These are phyloP conservation scores for Phytophthora quininea DNA, from an alignment of 352 stramenopile genomes.

Conservation along the genomic window DNA sequence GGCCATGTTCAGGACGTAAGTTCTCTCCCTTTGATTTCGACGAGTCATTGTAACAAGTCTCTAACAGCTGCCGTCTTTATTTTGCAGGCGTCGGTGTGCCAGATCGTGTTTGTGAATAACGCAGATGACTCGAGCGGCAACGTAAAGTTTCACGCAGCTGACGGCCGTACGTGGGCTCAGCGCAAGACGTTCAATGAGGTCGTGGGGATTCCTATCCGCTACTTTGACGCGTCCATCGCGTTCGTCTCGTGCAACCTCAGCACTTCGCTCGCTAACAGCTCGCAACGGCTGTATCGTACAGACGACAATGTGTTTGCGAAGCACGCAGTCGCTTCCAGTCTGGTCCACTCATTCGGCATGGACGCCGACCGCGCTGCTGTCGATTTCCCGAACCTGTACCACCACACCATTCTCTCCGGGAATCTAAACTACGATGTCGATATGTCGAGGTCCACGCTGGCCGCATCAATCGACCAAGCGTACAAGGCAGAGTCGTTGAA, in stretches of 20 bases:
- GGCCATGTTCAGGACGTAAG: constrained; percentile 73
- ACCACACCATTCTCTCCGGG: constrained; percentile 83
- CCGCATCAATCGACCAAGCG: constrained; percentile 64
- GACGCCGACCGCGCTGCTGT: constrained; percentile 72
- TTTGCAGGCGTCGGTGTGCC: constrained; percentile 66
- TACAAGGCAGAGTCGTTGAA: constrained; percentile 77
- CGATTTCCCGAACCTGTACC: constrained; percentile 85
- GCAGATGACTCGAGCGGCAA: constrained; percentile 83
- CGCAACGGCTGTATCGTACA: constrained; percentile 34
- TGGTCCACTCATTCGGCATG: constrained; percentile 86
- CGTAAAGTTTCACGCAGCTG: constrained; percentile 68
- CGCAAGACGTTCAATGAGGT: constrained; percentile 80
- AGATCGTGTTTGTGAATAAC: constrained; percentile 89
- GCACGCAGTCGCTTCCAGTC: constrained; percentile 57
- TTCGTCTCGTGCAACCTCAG: constrained; percentile 85
- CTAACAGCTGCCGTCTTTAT: not conserved
- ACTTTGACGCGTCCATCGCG: constrained; percentile 86
- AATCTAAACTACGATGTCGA: constrained; percentile 86
- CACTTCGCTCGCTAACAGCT: constrained; percentile 35
- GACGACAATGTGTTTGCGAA: constrained; percentile 49
- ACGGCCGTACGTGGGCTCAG: constrained; percentile 78
- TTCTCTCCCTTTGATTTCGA: constrained; percentile 1
- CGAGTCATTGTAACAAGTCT: not conserved
- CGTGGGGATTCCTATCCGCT: constrained; percentile 79
- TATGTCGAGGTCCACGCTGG: constrained; percentile 43